Conservation (phyloP, 2,329 filamentous ascomycete species). For the Cladophialophora exuberans region DNA sequence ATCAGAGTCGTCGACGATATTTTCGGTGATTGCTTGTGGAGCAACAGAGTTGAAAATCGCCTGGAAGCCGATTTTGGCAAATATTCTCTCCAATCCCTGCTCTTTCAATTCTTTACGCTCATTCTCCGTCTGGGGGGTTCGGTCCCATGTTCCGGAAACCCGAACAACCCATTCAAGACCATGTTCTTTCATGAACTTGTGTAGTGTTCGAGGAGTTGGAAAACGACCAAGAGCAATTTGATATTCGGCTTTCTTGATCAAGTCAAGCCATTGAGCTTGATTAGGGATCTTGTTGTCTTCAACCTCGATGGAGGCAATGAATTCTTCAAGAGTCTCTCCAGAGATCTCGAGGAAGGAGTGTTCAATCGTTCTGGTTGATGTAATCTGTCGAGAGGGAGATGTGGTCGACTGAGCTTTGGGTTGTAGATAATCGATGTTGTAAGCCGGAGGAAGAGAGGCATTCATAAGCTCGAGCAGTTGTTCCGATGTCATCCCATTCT, state of each 20-base stretch:
- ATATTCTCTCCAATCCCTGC: no score
- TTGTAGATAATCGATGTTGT: not conserved
- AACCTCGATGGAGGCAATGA: slow-evolving; percentile 4
- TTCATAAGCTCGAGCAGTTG: not conserved
- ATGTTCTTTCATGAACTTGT: not conserved
- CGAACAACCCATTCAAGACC: slow-evolving; percentile 8
- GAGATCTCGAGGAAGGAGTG: not conserved
- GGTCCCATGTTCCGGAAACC: not conserved
- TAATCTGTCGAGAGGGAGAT: not conserved
- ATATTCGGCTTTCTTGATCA: not conserved
- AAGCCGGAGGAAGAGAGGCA: not conserved
- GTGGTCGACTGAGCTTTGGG: not conserved
- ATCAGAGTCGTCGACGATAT: no score
- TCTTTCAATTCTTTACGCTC: no score
- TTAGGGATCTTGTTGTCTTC: not conserved
- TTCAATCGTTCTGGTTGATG: not conserved
- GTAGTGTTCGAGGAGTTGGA: not conserved
- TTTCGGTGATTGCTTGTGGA: no score
- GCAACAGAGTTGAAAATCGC: no score
- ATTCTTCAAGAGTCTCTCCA: slow-evolving; percentile 5
- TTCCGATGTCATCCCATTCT: not conserved
- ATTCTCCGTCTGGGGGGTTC: not conserved
- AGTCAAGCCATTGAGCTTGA: not conserved
- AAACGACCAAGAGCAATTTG: not conserved
- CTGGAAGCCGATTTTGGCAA: no score